Evolutionary conservation across 345 rosid genomes (phyloP), one percentile per base, ranked within the genome.

Genomic region (Streptanthus diversifolius): DNA sequence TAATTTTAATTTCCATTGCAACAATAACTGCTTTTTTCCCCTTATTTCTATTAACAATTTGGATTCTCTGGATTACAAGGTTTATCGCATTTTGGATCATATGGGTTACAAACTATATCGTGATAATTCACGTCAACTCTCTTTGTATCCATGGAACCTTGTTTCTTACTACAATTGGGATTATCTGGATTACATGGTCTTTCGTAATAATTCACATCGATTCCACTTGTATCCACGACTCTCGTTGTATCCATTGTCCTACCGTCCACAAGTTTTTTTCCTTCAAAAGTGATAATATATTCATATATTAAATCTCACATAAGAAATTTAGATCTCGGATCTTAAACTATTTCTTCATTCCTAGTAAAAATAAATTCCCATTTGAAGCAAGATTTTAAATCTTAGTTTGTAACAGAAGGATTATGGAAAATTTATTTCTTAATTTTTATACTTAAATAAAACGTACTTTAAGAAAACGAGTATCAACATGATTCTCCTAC

Each of bases 21-120:
- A 22, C 49, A 47, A 60, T 18, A 1, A 32, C 8, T 32, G 35
- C 8, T 6, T n/a, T n/a, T n/a, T n/a, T n/a, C n/a, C n/a, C 47
- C 22, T 51, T 49, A 0, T 40, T 39, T 54, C 2, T 40, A 13
- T 30, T 18, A 13, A 47, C 74, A 70, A 35, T 59, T 36, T 59
- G 58, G 59, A 36, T 59, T 36, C 19, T 36, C 66, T 45, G 74
- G 67, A 35, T 44, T 55, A 43, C 73, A 68, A 43, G 63, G 53
- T 41, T 5, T 54, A 4, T 0, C 10, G n/a, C 53, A 55, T 0
- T 53, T 3, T 14, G 71, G 61, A 67, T 25, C 27, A 0, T 1
- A 2, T 59, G 66, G 66, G 39, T 30, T 18, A 47, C 68, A 63
- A 15, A 24, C 25, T 24, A 29, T 17, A 1, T 29, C 69, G 30